Percentiles rank a stretch among this genome's conserved stretches.
phyloP scores from a whole-genome alignment of 768 basidiomycete genomes.

The Strobilomyces confusus region DNA sequence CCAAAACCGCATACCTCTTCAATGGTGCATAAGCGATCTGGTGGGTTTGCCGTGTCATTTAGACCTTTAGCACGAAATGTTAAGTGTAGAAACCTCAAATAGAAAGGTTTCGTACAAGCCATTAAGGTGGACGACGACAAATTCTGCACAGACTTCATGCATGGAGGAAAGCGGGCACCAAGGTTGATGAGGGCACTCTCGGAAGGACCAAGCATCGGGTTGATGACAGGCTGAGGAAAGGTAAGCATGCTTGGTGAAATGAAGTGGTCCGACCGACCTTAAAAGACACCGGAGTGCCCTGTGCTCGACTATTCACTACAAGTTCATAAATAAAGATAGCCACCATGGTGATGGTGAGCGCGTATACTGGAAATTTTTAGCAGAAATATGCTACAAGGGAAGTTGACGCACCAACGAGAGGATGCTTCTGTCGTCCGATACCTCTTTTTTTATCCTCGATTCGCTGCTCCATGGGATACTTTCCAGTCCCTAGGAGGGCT shows the following conservation, averaged over 20 bases:
- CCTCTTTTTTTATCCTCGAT: slow-evolving; percentile 88
- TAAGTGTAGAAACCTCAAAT: slow-evolving; percentile 10
- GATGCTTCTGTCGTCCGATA: slow-evolving; percentile 76
- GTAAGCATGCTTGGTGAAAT: slow-evolving; percentile 5
- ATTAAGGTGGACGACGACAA: slow-evolving; percentile 53
- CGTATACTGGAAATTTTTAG: slow-evolving; percentile 47
- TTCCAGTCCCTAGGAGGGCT: slow-evolving; percentile 43
- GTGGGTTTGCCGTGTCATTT: slow-evolving; percentile 82
- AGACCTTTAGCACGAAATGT: slow-evolving; percentile 44
- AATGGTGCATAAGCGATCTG: slow-evolving; percentile 63
- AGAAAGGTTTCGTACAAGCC: slow-evolving; percentile 46
- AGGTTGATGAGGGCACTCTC: slow-evolving; percentile 77
- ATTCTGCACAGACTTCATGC: slow-evolving; percentile 71
- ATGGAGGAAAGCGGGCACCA: slow-evolving; percentile 91
- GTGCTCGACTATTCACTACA: slow-evolving; percentile 65
- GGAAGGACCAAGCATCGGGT: slow-evolving; percentile 90
- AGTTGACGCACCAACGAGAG: slow-evolving; percentile 60
- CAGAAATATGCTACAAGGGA: background rate
- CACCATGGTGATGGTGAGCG: slow-evolving; percentile 61
- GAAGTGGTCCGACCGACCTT: slow-evolving; percentile 46
- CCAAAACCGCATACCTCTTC: slow-evolving; percentile 89
- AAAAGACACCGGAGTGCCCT: slow-evolving; percentile 83
- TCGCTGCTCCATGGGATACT: slow-evolving; percentile 68
- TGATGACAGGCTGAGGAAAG: slow-evolving; percentile 61
- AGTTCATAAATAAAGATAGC: slow-evolving; percentile 83